Evolutionary conservation across 192 early-diverging fungal species (phyloP).

Genomic region (Coemansia sp.): DNA sequence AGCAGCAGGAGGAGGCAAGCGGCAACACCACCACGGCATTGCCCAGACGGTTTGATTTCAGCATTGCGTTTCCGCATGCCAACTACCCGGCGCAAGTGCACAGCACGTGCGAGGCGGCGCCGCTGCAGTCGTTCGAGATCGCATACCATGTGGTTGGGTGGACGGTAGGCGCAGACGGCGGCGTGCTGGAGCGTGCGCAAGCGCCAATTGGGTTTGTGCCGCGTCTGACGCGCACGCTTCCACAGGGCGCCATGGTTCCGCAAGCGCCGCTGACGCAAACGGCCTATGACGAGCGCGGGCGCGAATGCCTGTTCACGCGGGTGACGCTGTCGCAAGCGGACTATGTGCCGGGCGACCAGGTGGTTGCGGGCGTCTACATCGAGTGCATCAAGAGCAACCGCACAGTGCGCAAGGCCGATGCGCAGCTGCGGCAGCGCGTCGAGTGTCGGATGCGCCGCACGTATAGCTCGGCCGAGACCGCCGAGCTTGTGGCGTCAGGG

Average conservation of each 20-base stretch:
- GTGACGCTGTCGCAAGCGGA: slow-evolving; percentile 49
- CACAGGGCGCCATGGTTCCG: slow-evolving; percentile 3
- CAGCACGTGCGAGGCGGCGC: slow-evolving; percentile 29
- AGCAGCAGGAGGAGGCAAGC: background rate
- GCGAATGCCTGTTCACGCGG: slow-evolving; percentile 36
- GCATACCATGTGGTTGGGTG: slow-evolving; percentile 39
- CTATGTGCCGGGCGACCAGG: slow-evolving; percentile 48
- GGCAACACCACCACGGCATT: background rate
- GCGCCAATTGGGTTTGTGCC: slow-evolving; percentile 27
- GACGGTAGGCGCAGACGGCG: slow-evolving; percentile 11
- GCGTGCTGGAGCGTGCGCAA: slow-evolving; percentile 2
- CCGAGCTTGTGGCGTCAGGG: slow-evolving; percentile 19
- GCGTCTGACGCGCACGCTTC: slow-evolving; percentile 8
- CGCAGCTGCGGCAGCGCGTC: slow-evolving; percentile 46
- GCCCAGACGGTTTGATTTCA: slow-evolving; percentile 19
- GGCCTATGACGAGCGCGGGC: slow-evolving; percentile 42
- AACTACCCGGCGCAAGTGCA: slow-evolving; percentile 41
- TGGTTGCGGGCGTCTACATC: slow-evolving; percentile 49
- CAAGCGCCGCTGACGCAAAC: slow-evolving; percentile 31
- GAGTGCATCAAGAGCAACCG: slow-evolving; percentile 37
- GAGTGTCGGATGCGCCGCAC: slow-evolving; percentile 53
- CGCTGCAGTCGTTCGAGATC: slow-evolving; percentile 51
- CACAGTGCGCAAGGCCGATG: slow-evolving; percentile 44
- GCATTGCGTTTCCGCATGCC: slow-evolving; percentile 40
- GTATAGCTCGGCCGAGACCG: slow-evolving; percentile 40